phyloP scores from a whole-genome alignment of 148 eudicot species.

The Pharnaceum exiguum region DNA sequence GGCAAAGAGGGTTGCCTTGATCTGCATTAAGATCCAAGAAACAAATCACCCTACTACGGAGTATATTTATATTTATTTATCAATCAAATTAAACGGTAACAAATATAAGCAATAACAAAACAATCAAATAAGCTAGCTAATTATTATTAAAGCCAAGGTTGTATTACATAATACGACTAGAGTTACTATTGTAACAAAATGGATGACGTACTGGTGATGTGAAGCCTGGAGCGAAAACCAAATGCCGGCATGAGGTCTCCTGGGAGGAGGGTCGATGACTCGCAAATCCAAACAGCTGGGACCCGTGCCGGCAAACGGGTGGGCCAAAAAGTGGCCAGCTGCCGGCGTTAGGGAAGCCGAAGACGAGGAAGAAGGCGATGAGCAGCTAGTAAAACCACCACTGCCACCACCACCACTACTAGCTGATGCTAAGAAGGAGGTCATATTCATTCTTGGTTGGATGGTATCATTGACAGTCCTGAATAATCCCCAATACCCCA shows the following conservation, averaged over 20 bases:
- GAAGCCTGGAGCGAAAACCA: conserved; percentile 83
- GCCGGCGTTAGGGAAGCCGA: too few species aligned
- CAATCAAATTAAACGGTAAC: background rate
- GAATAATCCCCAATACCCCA: too few species aligned
- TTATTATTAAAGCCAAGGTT: background rate
- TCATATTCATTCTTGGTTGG: too few species aligned
- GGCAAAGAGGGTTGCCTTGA: conserved; percentile 66
- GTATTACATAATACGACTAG: background rate
- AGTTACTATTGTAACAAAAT: background rate
- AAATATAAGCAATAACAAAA: background rate
- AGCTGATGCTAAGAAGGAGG: too few species aligned
- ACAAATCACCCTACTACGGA: too few species aligned
- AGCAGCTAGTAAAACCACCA: too few species aligned
- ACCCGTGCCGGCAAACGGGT: background rate
- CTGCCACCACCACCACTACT: too few species aligned
- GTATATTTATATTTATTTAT: too few species aligned
- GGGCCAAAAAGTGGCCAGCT: background rate
- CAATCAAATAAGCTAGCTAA: background rate
- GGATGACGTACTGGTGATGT: conserved; percentile 48
- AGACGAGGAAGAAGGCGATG: too few species aligned
- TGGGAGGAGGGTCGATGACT: conserved; percentile 59
- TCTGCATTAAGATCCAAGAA: conserved; percentile 40
- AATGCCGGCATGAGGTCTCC: conserved; percentile 64
- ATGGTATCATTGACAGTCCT: too few species aligned
- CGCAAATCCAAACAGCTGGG: conserved; percentile 33